These are phyloP conservation scores for Chloromonas sp. DNA, from an alignment of 163 green algal genomes.

Conservation along the genomic window DNA sequence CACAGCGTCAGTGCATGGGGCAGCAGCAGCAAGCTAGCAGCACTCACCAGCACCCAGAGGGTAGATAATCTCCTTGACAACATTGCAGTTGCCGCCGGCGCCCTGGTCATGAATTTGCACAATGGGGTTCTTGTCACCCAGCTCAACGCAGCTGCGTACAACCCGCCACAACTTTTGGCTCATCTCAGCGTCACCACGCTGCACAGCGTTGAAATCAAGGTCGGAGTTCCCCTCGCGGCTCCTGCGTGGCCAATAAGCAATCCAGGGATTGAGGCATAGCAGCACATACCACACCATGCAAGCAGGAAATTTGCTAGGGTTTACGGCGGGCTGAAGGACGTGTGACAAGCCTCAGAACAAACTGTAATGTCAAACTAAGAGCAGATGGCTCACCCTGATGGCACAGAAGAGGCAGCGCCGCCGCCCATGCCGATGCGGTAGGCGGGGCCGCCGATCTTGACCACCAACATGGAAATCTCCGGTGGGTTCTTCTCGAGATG, in stretches of 20 bases:
- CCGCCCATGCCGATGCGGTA: conserved; percentile 99
- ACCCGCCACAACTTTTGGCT: conserved; percentile 96
- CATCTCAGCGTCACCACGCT: conserved; percentile 93
- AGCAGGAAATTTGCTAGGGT: no score
- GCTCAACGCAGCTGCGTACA: conserved; percentile 91
- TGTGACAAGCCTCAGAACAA: no score
- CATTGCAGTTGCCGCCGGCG: conserved; percentile 96
- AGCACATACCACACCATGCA: no score
- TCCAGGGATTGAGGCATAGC: no score
- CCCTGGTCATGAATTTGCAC: conserved; percentile 96
- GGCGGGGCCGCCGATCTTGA: conserved; percentile 97
- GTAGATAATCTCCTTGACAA: conserved; percentile 99
- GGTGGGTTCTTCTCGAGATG: conserved; percentile 86
- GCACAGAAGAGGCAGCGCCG: conserved; percentile 83
- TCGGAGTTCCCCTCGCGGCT: conserved; percentile 52
- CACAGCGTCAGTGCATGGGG: no score
- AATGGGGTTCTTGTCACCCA: conserved; percentile 91
- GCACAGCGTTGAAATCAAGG: conserved; percentile 98
- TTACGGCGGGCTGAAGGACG: no score
- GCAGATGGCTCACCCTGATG: conserved; percentile 33
- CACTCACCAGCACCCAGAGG: conserved; percentile 61
- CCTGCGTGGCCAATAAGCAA: conserved; percentile 35
- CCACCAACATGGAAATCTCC: conserved; percentile 89
- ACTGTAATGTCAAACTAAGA: no score
- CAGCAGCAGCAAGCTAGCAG: no score